Conservation (phyloP, 805 yeast genomes). For the Ogataea minuta region DNA sequence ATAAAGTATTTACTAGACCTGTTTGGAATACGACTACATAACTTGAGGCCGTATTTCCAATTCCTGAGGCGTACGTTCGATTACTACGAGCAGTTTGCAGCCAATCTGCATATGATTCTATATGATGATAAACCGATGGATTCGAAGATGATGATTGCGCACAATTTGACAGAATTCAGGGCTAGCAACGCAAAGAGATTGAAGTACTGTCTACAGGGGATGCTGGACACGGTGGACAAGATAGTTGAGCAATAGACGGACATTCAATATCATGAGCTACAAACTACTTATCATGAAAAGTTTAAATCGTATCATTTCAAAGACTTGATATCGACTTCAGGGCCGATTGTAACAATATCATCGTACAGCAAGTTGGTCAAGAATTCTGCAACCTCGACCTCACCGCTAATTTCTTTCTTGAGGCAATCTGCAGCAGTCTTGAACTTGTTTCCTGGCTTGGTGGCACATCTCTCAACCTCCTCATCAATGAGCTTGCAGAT, state of each 20-base stretch:
- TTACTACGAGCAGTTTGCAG: conserved; percentile 18
- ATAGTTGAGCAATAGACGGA: conserved; percentile 6
- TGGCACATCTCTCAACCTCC: conserved; percentile 53
- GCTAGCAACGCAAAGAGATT: conserved; percentile 9
- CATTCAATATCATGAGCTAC: conserved; percentile 2
- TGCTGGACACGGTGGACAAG: conserved; percentile 11
- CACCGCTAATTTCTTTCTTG: conserved; percentile 70
- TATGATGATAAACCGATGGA: conserved; percentile 15
- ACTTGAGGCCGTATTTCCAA: conserved; percentile 15
- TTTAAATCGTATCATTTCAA: conserved; percentile 22
- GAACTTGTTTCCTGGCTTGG: conserved; percentile 64
- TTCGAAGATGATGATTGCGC: conserved; percentile 7
- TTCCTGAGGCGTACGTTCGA: conserved; percentile 16
- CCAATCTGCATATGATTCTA: conserved; percentile 12
- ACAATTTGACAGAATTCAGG: conserved; percentile 11
- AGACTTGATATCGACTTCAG: conserved; percentile 31
- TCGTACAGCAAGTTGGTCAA: conserved; percentile 75
- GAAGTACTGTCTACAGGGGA: conserved; percentile 17
- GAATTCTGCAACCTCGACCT: conserved; percentile 66
- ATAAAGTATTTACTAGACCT: conserved; percentile 15
- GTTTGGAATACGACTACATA: conserved; percentile 17
- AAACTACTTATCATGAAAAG: neutral
- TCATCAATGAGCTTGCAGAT: conserved; percentile 56
- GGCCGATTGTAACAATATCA: conserved; percentile 54
- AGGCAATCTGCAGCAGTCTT: conserved; percentile 67